Evolutionary conservation across 345 rosid species (phyloP).

Genomic region (Linum trigynum): DNA sequence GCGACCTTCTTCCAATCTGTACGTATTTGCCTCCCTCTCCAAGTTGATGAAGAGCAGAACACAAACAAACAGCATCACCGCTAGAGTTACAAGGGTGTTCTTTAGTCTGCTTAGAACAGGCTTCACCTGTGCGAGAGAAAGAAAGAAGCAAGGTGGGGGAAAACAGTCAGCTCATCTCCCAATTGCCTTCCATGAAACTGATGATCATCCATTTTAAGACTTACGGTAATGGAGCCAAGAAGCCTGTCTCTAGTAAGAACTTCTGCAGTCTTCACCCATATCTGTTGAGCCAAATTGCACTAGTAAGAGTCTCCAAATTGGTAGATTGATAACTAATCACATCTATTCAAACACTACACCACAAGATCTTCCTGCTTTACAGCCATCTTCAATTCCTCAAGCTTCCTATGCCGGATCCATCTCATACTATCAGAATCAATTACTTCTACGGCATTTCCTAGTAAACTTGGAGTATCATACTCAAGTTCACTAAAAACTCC

Average conservation of each 20-base stretch:
- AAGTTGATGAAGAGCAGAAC: slow-evolving; percentile 43
- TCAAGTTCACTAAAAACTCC: background rate
- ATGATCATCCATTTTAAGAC: slow-evolving; percentile 2
- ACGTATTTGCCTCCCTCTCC: slow-evolving; percentile 29
- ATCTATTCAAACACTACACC: no score
- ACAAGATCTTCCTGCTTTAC: no score
- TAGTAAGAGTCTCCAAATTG: background rate
- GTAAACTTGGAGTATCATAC: background rate
- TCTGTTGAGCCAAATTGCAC: slow-evolving; percentile 27
- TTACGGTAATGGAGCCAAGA: slow-evolving; percentile 76
- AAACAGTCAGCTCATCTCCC: background rate
- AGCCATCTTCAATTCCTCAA: no score
- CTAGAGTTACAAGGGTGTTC: slow-evolving; percentile 65
- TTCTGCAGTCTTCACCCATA: slow-evolving; percentile 95
- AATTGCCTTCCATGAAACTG: background rate
- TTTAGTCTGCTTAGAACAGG: slow-evolving; percentile 71
- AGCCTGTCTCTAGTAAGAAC: slow-evolving; percentile 86
- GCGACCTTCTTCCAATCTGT: slow-evolving; percentile 20
- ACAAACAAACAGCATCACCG: slow-evolving; percentile 38
- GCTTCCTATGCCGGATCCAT: no score
- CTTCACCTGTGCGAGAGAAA: slow-evolving; percentile 47
- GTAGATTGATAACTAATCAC: background rate
- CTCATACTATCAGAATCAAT: no score
- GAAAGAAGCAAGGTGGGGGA: background rate
- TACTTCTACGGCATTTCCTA: no score